A percentile compares a stretch with the other conserved stretches of the same genome.
phyloP scores from a whole-genome alignment of 805 yeast genomes.

The Candida coleopterorum region DNA sequence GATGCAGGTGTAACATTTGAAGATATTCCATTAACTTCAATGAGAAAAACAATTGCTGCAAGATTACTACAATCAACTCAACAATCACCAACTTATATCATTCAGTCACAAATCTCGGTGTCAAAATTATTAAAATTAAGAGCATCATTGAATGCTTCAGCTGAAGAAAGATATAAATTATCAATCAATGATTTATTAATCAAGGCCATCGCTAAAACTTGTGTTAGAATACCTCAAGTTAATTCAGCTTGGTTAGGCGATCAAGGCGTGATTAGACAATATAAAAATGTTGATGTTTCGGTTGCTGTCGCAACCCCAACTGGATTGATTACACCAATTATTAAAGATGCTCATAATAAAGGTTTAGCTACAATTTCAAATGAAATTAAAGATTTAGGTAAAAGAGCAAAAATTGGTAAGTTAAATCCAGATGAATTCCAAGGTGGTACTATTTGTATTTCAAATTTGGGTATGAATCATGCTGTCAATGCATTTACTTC shows the following conservation, averaged over 20 bases:
- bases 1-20: slow-evolving; percentile 58
- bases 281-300: slow-evolving; percentile 87
- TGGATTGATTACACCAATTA: slow-evolving; percentile 95
- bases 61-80: slow-evolving; percentile 85
- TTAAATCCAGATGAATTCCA: slow-evolving; percentile 95
- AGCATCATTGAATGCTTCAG: slow-evolving; percentile 77
- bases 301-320: slow-evolving; percentile 99
- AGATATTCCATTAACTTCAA: slow-evolving; percentile 81
- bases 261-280: slow-evolving; percentile 89
- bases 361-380: slow-evolving; percentile 80
- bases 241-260: slow-evolving; percentile 90
- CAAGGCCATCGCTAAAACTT: slow-evolving; percentile 91
- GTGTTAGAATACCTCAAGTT: slow-evolving; percentile 85
- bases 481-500: slow-evolving; percentile 94
- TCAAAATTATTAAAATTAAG: slow-evolving; percentile 88
- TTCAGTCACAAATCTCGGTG: slow-evolving; percentile 82
- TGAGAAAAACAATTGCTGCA: slow-evolving; percentile 92
- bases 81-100: slow-evolving; percentile 86
- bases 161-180: slow-evolving; percentile 83
- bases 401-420: slow-evolving; percentile 93
- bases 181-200: slow-evolving; percentile 92
- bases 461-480: slow-evolving; percentile 97
- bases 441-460: slow-evolving; percentile 98
- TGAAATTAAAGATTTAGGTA: slow-evolving; percentile 87
- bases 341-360: slow-evolving; percentile 79